Base-by-base conservation (phyloP, 148 eudicot species). In the Nepenthes gracilis region DNA sequence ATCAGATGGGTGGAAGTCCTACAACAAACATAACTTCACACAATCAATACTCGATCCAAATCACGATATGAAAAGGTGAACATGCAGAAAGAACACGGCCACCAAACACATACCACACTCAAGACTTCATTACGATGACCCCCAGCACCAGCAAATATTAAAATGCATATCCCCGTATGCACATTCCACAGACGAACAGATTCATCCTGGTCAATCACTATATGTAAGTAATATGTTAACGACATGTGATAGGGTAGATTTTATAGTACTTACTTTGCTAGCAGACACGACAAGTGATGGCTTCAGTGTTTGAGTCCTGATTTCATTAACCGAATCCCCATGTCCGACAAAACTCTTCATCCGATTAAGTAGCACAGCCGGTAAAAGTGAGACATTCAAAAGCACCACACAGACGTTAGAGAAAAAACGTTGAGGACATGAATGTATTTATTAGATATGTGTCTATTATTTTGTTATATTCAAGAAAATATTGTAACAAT, bases 1-100 rank as follows among this genome's bases (percentile, higher is more conserved):
- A 69, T 93, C 99, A 45, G 99, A 88, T 55, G 97, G 99, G 80
- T 93, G 99, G 66, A 93, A 93, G 67, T 93, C 99, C 99, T 93
- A 57, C 15, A 12, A 49, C 49, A 52, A 58, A 36, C 12, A 36
- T 13, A 32, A 43, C 33, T 33, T 23, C 12, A 52, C 38, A 53
- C 32, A 51, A 38, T 54, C 23, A 63, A 36, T 38, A 52, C 45
- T 52, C 55, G 9, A 34, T 23, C 6, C 1, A 10, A 63, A 23
- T 50, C 33, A 11, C 58, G 36, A 45, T 32, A 55, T 33, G 43
- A 51, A 57, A 38, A 33, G 32, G 47, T 33, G 36, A 56, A 10
- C 40, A 65, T 34, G 14, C 1, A 14, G 11, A 12, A 43, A 35
- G 35, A 40, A 36, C 60, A 50, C 55, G 48, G 32, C 37, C 10